Evolutionary conservation across 192 early-diverging fungal genomes (phyloP), one percentile per base, ranked within the genome.

Genomic region (Entophlyctis helioformis): DNA sequence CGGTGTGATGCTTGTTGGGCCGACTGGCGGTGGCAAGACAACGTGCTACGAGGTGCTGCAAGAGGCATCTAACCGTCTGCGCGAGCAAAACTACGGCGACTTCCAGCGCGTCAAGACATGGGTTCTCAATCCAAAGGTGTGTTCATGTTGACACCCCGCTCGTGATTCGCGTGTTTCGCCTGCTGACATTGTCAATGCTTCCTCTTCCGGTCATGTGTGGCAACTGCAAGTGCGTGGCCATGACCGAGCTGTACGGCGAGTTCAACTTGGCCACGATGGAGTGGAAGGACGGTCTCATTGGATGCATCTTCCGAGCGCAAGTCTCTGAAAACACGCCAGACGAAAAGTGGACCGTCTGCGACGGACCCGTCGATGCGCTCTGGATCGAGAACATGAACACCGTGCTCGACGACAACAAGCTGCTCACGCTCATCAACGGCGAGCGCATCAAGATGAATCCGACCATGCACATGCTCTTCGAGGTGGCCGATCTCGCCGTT

Each of bases 301-400:
- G 74, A 2, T 53, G 38, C 32, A 62, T 72, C 16, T 72, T 74
- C 35, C 46, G 74, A 21, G 53, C 49, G 36, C 74, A 78, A 59
- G 74, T 78, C 3, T 60, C 67, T 20, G 71, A 74, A 25, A 57
- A 46, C 41, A 62, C 48, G 33, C 48, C 45, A 2, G 74, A 78
- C 41, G 74, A 78, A 39, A 78, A 78, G 39, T 78, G 74, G 74
- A 78, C 74, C 3, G 69, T 78, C 5, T 64, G 60, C 34, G 74
- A 78, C 44, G 74, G 74, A 15, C 74, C 74, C 2, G 74, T 78
- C 9, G 74, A 78, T 44, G 74, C 74, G 6, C 52, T 78, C 4
- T 78, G 74, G 74, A 74, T 78, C 41, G 74, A 77, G 47, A 73
- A 77, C 55, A 71, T 77, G 74, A 74, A 74, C 37, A 77, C 70